These are phyloP conservation scores for Lobosporangium transversale DNA, from an alignment of 192 early-diverging fungal genomes.

Conservation along the genomic window DNA sequence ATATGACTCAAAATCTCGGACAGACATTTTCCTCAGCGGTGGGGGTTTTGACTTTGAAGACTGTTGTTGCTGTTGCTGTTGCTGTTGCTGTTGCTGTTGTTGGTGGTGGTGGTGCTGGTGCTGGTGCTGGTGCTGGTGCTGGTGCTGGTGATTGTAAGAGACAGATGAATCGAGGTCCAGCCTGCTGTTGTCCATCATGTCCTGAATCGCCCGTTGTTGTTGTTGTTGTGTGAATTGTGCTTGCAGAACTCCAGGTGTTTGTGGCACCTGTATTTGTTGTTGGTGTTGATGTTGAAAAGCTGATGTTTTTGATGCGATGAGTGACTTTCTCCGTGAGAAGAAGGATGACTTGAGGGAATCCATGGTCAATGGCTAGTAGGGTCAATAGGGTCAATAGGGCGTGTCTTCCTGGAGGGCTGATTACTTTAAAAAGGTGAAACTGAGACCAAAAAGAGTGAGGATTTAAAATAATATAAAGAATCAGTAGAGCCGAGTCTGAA, in stretches of 20 bases:
- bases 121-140: background rate
- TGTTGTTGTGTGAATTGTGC: background rate
- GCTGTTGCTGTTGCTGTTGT: no score
- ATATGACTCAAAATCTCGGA: slow-evolving; percentile 40
- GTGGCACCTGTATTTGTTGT: slow-evolving; percentile 5
- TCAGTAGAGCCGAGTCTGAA: background rate
- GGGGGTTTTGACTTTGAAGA: slow-evolving; percentile 24
- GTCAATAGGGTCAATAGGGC: background rate
- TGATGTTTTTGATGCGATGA: slow-evolving; percentile 17
- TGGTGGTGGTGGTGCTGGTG: background rate
- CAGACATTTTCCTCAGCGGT: slow-evolving; percentile 40
- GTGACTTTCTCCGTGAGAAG: slow-evolving; percentile 40
- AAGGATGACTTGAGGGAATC: slow-evolving; percentile 40
- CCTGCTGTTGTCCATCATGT: slow-evolving; percentile 20
- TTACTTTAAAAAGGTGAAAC: background rate
- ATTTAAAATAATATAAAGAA: background rate
- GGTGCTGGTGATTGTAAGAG: background rate
- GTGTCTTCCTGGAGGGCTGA: no score
- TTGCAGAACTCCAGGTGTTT: no score
- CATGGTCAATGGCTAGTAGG: slow-evolving; percentile 4
- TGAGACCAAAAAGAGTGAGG: background rate
- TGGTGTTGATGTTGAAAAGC: slow-evolving; percentile 9
- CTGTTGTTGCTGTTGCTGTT: slow-evolving; percentile 5
- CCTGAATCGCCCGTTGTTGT: background rate
- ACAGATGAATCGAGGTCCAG: slow-evolving; percentile 33